Evolutionary conservation across 371 early-diverging fungal species (phyloP).

Genomic region (Rhizopus delemar): DNA sequence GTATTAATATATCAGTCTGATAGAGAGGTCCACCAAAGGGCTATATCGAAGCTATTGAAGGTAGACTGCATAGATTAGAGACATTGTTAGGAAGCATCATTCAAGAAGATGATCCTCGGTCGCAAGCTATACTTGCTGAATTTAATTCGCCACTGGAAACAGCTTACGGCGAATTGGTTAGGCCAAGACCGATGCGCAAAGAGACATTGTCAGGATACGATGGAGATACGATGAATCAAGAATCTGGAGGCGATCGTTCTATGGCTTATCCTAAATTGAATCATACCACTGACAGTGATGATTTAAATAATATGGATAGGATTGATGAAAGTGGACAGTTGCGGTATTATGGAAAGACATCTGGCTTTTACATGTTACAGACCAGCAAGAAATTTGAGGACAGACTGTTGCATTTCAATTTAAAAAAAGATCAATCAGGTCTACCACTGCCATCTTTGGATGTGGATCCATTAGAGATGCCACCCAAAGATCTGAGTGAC

Average conservation of each 20-base stretch:
- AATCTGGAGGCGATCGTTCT: background rate
- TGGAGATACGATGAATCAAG: slow-evolving; percentile 1
- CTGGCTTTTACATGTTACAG: slow-evolving; percentile 51
- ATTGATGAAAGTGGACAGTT: slow-evolving; percentile 51
- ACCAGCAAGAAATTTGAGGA: slow-evolving; percentile 41
- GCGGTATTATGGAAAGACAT: slow-evolving; percentile 51
- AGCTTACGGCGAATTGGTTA: slow-evolving; percentile 44
- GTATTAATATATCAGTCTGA: background rate
- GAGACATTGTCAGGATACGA: slow-evolving; percentile 26
- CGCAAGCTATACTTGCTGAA: slow-evolving; percentile 58
- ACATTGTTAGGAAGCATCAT: slow-evolving; percentile 60
- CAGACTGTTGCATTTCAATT: slow-evolving; percentile 38
- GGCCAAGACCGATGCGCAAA: slow-evolving; percentile 35
- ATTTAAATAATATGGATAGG: slow-evolving; percentile 8
- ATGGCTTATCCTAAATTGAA: background rate
- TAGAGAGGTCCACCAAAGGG: slow-evolving; percentile 73
- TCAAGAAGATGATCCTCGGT: slow-evolving; percentile 59
- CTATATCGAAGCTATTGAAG: slow-evolving; percentile 75
- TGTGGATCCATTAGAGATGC: slow-evolving; percentile 48
- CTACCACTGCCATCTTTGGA: slow-evolving; percentile 20
- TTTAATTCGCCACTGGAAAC: slow-evolving; percentile 56
- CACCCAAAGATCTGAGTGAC: slow-evolving; percentile 62
- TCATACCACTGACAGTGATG: background rate
- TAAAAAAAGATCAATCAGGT: slow-evolving; percentile 15
- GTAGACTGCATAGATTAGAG: slow-evolving; percentile 65